Base-by-base conservation (phyloP, 345 rosid species). In the Rhizophora apiculata region DNA sequence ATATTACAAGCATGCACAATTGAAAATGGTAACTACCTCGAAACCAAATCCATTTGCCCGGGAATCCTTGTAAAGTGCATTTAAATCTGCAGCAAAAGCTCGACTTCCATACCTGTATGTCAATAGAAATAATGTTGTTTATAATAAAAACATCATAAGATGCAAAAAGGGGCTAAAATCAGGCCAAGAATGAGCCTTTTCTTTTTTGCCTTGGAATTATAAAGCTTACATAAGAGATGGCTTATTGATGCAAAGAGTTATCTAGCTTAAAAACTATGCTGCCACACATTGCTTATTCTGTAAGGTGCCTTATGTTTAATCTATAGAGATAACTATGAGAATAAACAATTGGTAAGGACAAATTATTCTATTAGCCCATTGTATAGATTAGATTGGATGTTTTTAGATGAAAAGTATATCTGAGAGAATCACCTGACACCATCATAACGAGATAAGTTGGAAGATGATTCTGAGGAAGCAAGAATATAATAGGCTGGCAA, bases 401-500 rank as follows among this genome's bases (percentile, higher is more conserved):
- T 20, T 51, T 36, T 11, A 57, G 8, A 52, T 3, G 20, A 63
- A 29, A 67, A 63, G n/a, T 8, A 39, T 53, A 6, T 15, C 61
- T 49, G 32, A 29, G 46, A 61, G 58, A 39, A 67, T 76, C 79
- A 88, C 97, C 98, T 89, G 75, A 89, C 81, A 75, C 97, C 96
- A 77, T 93, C 96, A 72, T 93, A 93, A 69, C 97, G 94, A 46
- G 97, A 85, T 67, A 93, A 81, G 77, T 88, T 91, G 8, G 96
- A 93, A 63, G 98, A 93, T 67, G 98, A 88, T 73, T 91, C 94
- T 0, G 96, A 89, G 62, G 96, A 88, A 48, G 98, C 97, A 67
- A 93, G 87, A 66, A 93, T 83, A 53, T 89, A 91, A 79, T 91
- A 93, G 21, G 98, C 97, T 61, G 98, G 98, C 64, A 89, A 80